Conservation (phyloP, 805 yeast species). For the Candida manassasensis region DNA sequence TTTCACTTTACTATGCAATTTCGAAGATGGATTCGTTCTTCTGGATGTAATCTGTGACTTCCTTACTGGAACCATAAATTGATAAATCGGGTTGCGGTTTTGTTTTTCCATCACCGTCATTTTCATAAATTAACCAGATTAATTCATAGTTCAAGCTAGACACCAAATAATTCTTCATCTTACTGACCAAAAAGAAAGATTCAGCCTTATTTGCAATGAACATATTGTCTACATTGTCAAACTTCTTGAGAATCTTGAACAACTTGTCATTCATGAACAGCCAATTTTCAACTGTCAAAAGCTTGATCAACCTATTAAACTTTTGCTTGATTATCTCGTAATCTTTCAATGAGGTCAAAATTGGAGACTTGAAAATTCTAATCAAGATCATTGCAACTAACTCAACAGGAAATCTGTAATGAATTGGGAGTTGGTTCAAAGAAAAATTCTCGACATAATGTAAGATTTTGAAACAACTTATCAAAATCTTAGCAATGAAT, state of each 20-base stretch:
- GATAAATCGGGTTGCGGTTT: constrained; percentile 7
- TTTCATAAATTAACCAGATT: constrained; percentile 33
- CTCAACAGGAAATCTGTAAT: constrained; percentile 36
- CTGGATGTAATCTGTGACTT: constrained; percentile 15
- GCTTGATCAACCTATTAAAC: constrained; percentile 19
- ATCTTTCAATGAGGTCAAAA: constrained; percentile 20
- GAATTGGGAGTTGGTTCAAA: constrained; percentile 34
- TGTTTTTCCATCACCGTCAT: constrained; percentile 12
- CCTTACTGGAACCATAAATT: constrained; percentile 24
- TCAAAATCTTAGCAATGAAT: constrained; percentile 22
- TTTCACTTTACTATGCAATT: constrained; percentile 1
- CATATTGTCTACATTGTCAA: constrained; percentile 13
- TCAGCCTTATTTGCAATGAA: constrained; percentile 6
- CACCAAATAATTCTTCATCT: constrained; percentile 31
- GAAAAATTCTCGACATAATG: constrained; percentile 15
- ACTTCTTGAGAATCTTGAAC: constrained; percentile 21
- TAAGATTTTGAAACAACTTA: constrained; percentile 25
- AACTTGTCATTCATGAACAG: constrained; percentile 18
- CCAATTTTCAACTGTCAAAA: constrained; percentile 19
- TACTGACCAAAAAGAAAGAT: constrained; percentile 27
- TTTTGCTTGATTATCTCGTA: constrained; percentile 20
- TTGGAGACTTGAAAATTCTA: constrained; percentile 29
- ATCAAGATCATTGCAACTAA: constrained; percentile 27
- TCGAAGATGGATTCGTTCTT: constrained; percentile 18
- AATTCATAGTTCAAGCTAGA: constrained; percentile 36